A percentile compares a stretch with the other conserved stretches of the same genome.
Evolutionary conservation across 345 rosid species (phyloP).

Genomic region (Eucalyptus tenuipes): DNA sequence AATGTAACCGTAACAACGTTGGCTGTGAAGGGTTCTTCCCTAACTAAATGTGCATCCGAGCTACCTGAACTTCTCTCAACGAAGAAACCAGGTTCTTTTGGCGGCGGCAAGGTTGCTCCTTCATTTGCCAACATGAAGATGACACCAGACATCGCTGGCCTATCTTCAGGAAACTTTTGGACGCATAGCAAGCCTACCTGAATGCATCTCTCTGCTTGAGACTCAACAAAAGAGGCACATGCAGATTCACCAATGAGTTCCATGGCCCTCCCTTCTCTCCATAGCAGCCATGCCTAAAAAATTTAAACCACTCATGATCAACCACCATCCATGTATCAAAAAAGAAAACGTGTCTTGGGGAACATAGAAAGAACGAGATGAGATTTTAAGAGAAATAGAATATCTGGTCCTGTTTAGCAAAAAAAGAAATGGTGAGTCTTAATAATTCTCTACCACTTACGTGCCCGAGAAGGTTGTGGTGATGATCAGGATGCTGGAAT

Average conservation of each 20-base stretch:
- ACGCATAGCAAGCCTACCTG: constrained; percentile 12
- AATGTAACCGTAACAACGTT: too few relatives aligned
- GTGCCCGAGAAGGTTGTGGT: constrained; percentile 4
- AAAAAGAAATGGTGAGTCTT: background rate
- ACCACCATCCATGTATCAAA: background rate
- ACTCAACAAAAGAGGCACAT: background rate
- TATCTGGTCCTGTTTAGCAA: background rate
- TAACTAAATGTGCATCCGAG: background rate
- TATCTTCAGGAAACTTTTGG: constrained; percentile 7
- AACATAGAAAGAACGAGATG: rapidly evolving
- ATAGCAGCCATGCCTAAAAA: constrained; percentile 13
- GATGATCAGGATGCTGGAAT: constrained; percentile 11
- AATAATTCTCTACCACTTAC: background rate
- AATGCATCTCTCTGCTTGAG: background rate
- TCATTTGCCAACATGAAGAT: constrained; percentile 10
- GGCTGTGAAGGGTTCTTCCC: background rate
- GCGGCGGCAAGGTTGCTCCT: background rate
- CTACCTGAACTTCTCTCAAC: background rate
- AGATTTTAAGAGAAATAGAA: background rate
- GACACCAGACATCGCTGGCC: constrained; percentile 3
- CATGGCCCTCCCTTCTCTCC: background rate
- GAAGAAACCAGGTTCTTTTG: constrained; percentile 10
- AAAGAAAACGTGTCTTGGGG: background rate
- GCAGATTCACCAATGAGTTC: background rate
- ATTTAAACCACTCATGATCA: background rate